Conservation (phyloP, 208 protist genomes). For the Angomonas deanei region DNA sequence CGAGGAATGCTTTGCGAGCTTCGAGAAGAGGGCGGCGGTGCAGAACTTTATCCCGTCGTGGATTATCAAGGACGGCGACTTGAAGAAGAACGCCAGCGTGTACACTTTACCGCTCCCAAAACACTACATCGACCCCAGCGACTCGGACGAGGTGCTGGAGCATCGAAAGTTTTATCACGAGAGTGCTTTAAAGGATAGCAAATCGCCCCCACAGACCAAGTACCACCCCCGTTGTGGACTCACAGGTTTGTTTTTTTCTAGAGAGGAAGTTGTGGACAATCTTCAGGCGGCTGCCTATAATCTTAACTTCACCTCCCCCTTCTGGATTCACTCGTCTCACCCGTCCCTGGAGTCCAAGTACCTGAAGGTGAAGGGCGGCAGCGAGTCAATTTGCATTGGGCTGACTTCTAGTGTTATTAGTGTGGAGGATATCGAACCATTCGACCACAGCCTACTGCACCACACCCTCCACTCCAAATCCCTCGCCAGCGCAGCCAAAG, state of each 20-base stretch:
- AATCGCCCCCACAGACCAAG: neutral
- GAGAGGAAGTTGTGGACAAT: slow-evolving; percentile 88
- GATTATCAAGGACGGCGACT: slow-evolving; percentile 14
- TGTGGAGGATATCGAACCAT: slow-evolving; percentile 44
- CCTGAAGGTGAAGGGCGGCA: slow-evolving; percentile 60
- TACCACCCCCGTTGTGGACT: slow-evolving; percentile 64
- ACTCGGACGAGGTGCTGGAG: slow-evolving; percentile 36
- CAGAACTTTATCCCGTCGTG: slow-evolving; percentile 58
- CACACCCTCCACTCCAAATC: slow-evolving; percentile 26
- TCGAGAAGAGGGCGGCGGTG: slow-evolving; percentile 42
- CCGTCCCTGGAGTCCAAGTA: slow-evolving; percentile 58
- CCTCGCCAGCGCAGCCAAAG: slow-evolving; percentile 12
- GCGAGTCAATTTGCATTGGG: slow-evolving; percentile 77
- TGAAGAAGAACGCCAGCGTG: slow-evolving; percentile 13
- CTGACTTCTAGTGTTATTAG: slow-evolving; percentile 60
- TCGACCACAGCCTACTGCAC: slow-evolving; percentile 46
- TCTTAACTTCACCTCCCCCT: slow-evolving; percentile 71
- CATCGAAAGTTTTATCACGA: slow-evolving; percentile 70
- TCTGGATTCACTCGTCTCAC: slow-evolving; percentile 73
- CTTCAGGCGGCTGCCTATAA: slow-evolving; percentile 70
- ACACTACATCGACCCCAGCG: slow-evolving; percentile 59
- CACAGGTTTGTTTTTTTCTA: slow-evolving; percentile 74
- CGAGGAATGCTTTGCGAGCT: slow-evolving; percentile 36
- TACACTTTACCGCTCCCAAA: slow-evolving; percentile 65
- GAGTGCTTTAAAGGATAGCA: slow-evolving; percentile 21